Evolutionary conservation across 2,329 filamentous ascomycete species (phyloP), one percentile per base, ranked within the genome.

Genomic region (Cladosporium sp.): DNA sequence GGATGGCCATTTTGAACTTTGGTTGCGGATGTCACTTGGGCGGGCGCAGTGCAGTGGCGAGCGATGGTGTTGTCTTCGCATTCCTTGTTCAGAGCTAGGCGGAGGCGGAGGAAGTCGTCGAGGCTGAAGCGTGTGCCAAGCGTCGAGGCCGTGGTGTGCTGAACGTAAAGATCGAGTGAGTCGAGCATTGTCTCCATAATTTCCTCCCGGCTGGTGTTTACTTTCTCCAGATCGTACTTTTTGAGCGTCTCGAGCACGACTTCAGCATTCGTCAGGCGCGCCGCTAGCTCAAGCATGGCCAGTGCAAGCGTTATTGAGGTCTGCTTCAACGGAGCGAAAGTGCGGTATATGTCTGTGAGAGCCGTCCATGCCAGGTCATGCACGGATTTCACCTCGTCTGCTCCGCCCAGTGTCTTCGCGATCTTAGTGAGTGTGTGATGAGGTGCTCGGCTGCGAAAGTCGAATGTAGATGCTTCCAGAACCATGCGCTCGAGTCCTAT

Each of bases 401-500:
- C 77, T 18, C 46, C 32, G 10, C 59, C 58, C 54, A 66, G 50
- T 40, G 55, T 62, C 55, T 63, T 63, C 46, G 58, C 53, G 22
- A 95, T 77, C 72, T 97, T 97, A 60, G 89, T 79, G 40, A 97
- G 75, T 18, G 89, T 77, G 58, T 90, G 88, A 61, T 96, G 89
- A 0, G 92, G 90, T 63, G 95, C 87, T 35, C 90, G 84, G 54
- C 85, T 91, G 34, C 91, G 84, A 66, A 97, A 97, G 69, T 98
- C 92, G 69, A 98, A 98, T 57, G 87, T 86, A 31, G 91, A 86
- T 2, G 89, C 86, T 71, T 98, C 93, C 48, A 98, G 84, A 71
- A 97, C 95, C 52, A 95, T 81, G 4, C 93, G 82, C 72, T 98
- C 93, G 3, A 97, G 80, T 1, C 89, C 89, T 57, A 96, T 90